These are phyloP conservation scores for Aspergillus avenaceus DNA, from an alignment of 495 filamentous ascomycete species.

Conservation along the genomic window DNA sequence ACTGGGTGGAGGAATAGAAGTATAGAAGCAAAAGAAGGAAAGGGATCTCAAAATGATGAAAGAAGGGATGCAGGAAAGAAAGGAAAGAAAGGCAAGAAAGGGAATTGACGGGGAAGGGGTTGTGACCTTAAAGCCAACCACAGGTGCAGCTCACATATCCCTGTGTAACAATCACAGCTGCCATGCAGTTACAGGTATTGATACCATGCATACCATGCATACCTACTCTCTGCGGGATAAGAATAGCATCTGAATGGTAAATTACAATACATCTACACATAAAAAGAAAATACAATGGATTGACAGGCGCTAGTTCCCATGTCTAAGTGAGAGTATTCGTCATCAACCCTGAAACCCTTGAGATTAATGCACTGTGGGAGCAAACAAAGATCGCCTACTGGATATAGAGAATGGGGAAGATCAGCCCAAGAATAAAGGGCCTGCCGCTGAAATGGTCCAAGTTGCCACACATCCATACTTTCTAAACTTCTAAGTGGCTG, in stretches of 20 bases:
- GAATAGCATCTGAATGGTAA: not conserved
- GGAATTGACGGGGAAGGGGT: not conserved
- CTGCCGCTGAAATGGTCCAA: not conserved
- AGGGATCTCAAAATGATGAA: not conserved
- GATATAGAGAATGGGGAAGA: not conserved
- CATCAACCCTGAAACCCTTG: not conserved
- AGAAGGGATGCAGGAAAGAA: not conserved
- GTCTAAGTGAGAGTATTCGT: not conserved
- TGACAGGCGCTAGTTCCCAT: not conserved
- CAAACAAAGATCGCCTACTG: not conserved
- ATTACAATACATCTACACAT: not conserved
- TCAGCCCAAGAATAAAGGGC: not conserved
- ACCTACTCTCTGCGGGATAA: not conserved
- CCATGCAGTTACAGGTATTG: not conserved
- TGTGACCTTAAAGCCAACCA: not conserved
- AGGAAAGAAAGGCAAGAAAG: not conserved
- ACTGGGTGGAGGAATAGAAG: conserved; percentile 14
- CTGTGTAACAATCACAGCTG: not conserved
- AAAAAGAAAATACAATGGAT: not conserved
- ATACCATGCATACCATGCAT: not conserved
- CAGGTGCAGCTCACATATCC: not conserved
- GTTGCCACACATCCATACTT: not conserved
- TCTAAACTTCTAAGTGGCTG: not conserved
- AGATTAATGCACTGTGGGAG: not conserved
- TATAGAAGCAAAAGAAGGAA: not conserved